phyloP scores from a whole-genome alignment of 805 yeast genomes.

The Grigorovia transvaalensis region DNA sequence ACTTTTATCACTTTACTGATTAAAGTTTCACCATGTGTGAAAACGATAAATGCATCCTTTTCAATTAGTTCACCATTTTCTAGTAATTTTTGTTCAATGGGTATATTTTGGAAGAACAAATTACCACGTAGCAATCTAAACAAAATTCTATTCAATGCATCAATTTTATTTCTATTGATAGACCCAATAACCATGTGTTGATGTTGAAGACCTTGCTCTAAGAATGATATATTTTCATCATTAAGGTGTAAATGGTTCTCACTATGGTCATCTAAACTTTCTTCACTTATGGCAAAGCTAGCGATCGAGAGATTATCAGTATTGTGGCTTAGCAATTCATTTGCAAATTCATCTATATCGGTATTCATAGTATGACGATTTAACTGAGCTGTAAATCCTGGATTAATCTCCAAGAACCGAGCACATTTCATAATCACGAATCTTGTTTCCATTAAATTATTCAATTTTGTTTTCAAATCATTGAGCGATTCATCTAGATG shows the following conservation, averaged over 20 bases:
- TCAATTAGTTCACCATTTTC: slow-evolving; percentile 48
- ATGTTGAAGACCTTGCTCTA: slow-evolving; percentile 16
- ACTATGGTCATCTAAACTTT: slow-evolving; percentile 11
- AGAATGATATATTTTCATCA: slow-evolving; percentile 1
- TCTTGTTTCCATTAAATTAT: slow-evolving; percentile 60
- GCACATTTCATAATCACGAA: slow-evolving; percentile 45
- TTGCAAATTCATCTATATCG: slow-evolving; percentile 11
- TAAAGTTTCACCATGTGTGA: slow-evolving; percentile 80
- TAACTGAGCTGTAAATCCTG: slow-evolving; percentile 21
- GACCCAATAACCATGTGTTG: slow-evolving; percentile 54
- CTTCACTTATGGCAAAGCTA: slow-evolving; percentile 7
- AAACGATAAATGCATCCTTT: slow-evolving; percentile 78
- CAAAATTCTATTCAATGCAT: slow-evolving; percentile 64
- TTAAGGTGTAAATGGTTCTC: slow-evolving; percentile 4
- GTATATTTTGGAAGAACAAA: slow-evolving; percentile 63
- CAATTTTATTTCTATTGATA: slow-evolving; percentile 58
- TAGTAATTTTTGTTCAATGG: slow-evolving; percentile 57
- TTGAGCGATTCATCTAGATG: slow-evolving; percentile 65
- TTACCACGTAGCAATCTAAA: slow-evolving; percentile 95
- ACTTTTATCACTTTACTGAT: slow-evolving; percentile 66
- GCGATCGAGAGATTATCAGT: slow-evolving; percentile 9
- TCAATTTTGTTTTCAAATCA: slow-evolving; percentile 49
- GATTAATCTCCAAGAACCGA: slow-evolving; percentile 36
- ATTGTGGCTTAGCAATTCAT: slow-evolving; percentile 10
- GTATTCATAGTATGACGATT: slow-evolving; percentile 10